Base-by-base conservation (phyloP, 2,329 filamentous ascomycete genomes). In the Trichoderma afroharzianum region DNA sequence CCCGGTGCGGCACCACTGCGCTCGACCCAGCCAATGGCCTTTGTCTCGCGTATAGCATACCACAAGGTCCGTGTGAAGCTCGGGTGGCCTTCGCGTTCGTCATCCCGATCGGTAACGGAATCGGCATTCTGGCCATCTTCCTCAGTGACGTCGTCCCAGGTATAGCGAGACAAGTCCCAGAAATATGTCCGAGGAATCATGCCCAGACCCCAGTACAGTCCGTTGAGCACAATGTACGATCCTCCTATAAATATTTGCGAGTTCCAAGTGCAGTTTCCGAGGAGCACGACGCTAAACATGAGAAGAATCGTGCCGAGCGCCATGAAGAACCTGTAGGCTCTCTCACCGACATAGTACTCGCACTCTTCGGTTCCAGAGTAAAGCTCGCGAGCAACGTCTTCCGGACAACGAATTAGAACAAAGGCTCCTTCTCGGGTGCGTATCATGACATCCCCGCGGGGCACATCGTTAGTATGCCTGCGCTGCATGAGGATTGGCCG, bases 301-400 rank as follows among this genome's bases (percentile, higher is more conserved):
- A 91, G 83, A 30, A 90, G 74, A 9, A 88, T 83, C 9, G 89
- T 91, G 39, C 87, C 88, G 2, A 86, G 55, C 0, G 85, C 88
- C 80, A 91, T 89, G 8, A 90, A 83, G 0, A 82, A 77, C 24
- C 86, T 84, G 76, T 90, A 88, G 2, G 75, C 75, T n/a, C 76
- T 80, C 32, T 79, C 82, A 4, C 79, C 79, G 55, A 90, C 84
- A 28, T 83, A 81, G 75, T 90, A 91, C 32, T 85, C 76, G 78
- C 89, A 91, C 75, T 88, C 85, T 74, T 90, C 88, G 0, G 87
- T 89, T 18, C 88, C 88, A 0, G 84, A 85, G 78, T 90, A 91
- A 0, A 91, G 82, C 76, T 91, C 88, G n/a, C 89, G 83, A 2
- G 88, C 86, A 2, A 91, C 85, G 36, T 88, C 85, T 77, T 91